Evolutionary conservation across 2,329 filamentous ascomycete species (phyloP).

Genomic region (Ustulina deusta): DNA sequence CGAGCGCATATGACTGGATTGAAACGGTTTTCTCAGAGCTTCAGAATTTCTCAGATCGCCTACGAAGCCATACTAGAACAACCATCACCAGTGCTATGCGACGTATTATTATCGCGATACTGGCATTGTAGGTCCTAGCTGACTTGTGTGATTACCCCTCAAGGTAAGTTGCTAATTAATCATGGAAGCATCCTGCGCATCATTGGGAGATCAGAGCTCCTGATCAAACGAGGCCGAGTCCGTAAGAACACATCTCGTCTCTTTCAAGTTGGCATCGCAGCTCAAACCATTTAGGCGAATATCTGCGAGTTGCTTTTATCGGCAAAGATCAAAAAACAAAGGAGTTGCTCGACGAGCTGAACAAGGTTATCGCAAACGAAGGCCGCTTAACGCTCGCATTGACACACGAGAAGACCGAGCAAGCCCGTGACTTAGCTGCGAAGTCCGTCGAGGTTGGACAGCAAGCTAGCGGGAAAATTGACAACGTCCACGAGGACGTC

Average conservation of each 20-base stretch:
- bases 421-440: conserved; percentile 17
- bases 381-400: conserved; percentile 22
- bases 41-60: conserved; percentile 25
- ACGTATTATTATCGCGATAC: conserved; percentile 21
- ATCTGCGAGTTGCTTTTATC: conserved; percentile 21
- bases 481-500: conserved; percentile 10
- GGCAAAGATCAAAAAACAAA: conserved; percentile 24
- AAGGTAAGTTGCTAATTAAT: neutral
- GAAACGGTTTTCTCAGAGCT: conserved; percentile 22
- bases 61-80: conserved; percentile 17
- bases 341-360: conserved; percentile 21
- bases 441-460: conserved; percentile 22
- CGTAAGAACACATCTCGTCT: conserved; percentile 14
- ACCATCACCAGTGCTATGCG: conserved; percentile 25
- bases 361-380: conserved; percentile 22
- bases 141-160: too few species aligned
- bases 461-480: conserved; percentile 15
- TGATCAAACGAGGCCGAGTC: conserved; percentile 21
- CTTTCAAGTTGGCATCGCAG: too few species aligned
- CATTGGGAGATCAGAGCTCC: conserved; percentile 20
- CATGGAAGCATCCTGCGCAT: conserved; percentile 20
- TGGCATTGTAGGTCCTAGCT: conserved; percentile 18
- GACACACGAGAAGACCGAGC: conserved; percentile 22
- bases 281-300: conserved; percentile 4
- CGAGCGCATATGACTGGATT: conserved; percentile 27